Conservation (phyloP, 208 protist genomes). For the Phytomonas sp. region DNA sequence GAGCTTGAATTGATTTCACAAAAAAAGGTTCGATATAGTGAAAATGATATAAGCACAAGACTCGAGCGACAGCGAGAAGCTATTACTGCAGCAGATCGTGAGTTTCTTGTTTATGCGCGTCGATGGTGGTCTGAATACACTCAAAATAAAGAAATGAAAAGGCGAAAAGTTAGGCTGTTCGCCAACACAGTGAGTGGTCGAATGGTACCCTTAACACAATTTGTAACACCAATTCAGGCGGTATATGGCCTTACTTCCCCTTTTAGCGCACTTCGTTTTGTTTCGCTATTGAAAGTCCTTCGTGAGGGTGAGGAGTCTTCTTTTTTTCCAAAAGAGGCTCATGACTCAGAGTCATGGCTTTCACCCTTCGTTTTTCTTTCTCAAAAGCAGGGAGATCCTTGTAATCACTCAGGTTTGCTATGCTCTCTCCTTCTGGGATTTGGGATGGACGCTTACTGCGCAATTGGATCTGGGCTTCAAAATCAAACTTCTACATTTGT, state of each 20-base stretch:
- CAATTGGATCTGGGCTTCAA: constrained; percentile 37
- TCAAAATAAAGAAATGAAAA: constrained; percentile 44
- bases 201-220: constrained; percentile 85
- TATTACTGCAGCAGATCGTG: constrained; percentile 85
- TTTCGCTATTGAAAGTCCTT: constrained; percentile 66
- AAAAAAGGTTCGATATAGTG: constrained; percentile 45
- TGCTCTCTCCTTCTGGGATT: constrained; percentile 90
- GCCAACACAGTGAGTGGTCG: constrained; percentile 62
- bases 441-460: constrained; percentile 85
- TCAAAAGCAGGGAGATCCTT: constrained; percentile 69
- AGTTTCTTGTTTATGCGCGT: constrained; percentile 89
- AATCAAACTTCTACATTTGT: constrained; percentile 66
- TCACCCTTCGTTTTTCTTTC: constrained; percentile 79
- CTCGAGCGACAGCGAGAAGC: constrained; percentile 71
- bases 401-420: constrained; percentile 83
- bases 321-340: constrained; percentile 4
- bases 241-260: constrained; percentile 73
- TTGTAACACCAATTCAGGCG: constrained; percentile 68
- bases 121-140: constrained; percentile 89
- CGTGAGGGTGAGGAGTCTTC: constrained; percentile 27
- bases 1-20: constrained; percentile 76
- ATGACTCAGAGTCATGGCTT: constrained; percentile 36
- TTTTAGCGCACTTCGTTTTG: constrained; percentile 80
- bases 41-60: constrained; percentile 62
- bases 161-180: constrained; percentile 85